These are phyloP conservation scores for Tulasnella sp. DNA, from an alignment of 768 basidiomycete species.

Conservation along the genomic window DNA sequence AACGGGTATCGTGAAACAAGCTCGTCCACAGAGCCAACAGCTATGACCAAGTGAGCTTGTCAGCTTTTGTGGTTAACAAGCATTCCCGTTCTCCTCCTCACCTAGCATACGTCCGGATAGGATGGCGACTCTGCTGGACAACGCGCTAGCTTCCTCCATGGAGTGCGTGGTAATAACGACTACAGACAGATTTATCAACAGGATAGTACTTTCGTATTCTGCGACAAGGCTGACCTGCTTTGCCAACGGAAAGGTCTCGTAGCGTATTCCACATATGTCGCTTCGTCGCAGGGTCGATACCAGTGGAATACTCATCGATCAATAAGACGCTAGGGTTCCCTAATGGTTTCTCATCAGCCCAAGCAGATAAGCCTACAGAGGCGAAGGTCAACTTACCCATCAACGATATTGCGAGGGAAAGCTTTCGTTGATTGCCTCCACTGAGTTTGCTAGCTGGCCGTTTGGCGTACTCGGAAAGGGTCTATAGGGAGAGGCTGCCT, in stretches of 20 bases:
- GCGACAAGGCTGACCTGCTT: conserved; percentile 41
- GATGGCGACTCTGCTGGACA: conserved; percentile 68
- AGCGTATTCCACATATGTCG: conserved; percentile 74
- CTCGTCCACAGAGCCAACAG: conserved; percentile 53
- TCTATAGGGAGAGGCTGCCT: conserved; percentile 19
- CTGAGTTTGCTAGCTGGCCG: conserved; percentile 64
- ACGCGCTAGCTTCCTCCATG: conserved; percentile 75
- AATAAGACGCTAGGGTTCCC: conserved; percentile 69
- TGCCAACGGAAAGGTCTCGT: conserved; percentile 50
- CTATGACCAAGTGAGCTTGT: conserved; percentile 28
- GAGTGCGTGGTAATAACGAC: conserved; percentile 40
- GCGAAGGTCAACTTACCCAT: conserved; percentile 37
- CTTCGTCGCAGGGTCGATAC: conserved; percentile 75
- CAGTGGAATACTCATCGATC: conserved; percentile 77
- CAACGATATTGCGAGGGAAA: conserved; percentile 64
- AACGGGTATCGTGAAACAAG: conserved; percentile 57
- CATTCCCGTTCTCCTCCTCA: conserved; percentile 25
- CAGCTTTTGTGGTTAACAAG: neutral
- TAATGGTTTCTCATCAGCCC: conserved; percentile 19
- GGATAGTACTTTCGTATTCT: neutral
- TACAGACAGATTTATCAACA: neutral
- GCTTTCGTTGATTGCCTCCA: conserved; percentile 70
- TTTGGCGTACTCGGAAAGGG: conserved; percentile 50
- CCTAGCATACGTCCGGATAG: conserved; percentile 60
- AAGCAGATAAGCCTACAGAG: neutral